These are phyloP conservation scores for Citrus inodora DNA, from an alignment of 345 rosid genomes.

Conservation along the genomic window DNA sequence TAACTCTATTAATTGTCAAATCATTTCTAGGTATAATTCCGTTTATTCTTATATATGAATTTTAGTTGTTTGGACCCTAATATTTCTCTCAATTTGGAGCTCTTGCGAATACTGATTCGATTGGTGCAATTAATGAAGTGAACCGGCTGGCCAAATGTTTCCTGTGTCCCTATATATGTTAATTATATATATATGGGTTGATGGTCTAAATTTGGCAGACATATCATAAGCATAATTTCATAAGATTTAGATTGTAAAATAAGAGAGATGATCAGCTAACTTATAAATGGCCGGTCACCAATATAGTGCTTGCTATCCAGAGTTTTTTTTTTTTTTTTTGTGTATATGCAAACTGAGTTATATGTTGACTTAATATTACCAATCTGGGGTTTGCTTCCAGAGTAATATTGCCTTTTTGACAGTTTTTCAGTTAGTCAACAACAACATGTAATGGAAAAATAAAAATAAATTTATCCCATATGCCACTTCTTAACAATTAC, in stretches of 20 bases:
- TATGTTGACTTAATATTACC: neutral
- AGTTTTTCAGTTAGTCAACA: too few relatives aligned
- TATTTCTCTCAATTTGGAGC: slow-evolving; percentile 15
- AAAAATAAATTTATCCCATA: too few relatives aligned
- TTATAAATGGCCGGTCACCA: slow-evolving; percentile 8
- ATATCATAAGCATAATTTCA: neutral
- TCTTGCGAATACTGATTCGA: slow-evolving; percentile 10
- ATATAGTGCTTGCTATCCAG: neutral
- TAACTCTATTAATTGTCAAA: slow-evolving; percentile 12
- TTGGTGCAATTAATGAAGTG: neutral
- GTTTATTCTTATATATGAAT: slow-evolving; percentile 4
- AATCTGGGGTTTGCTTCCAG: neutral
- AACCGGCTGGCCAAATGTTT: slow-evolving; percentile 24
- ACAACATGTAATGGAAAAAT: too few relatives aligned
- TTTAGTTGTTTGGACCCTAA: neutral
- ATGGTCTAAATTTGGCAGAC: slow-evolving; percentile 1
- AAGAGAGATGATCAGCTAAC: too few relatives aligned
- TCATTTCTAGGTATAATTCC: slow-evolving; percentile 10
- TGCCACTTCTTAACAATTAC: too few relatives aligned
- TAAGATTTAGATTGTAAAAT: neutral
- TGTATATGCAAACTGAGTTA: neutral
- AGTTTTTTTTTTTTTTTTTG: neutral
- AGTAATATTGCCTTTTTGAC: too few relatives aligned
- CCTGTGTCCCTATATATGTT: slow-evolving; percentile 7
- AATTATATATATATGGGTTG: neutral